These are phyloP conservation scores for Termitomyces sp. DNA, from an alignment of 768 basidiomycete genomes.

Conservation along the genomic window DNA sequence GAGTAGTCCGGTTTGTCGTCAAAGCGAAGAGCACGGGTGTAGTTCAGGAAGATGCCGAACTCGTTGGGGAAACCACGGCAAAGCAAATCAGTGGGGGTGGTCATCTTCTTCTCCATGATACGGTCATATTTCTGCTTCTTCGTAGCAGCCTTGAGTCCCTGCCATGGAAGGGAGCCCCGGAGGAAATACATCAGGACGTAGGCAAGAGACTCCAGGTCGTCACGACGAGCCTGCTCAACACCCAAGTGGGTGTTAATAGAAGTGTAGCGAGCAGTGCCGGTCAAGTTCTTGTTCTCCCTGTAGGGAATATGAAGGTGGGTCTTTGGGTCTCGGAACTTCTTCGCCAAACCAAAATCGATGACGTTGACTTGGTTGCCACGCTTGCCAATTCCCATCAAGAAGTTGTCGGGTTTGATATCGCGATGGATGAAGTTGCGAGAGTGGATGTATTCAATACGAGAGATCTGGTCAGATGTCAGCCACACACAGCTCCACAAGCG, in stretches of 20 bases:
- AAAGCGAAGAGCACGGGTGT: constrained; percentile 97
- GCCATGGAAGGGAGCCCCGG: constrained; percentile 97
- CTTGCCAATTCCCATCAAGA: constrained; percentile 99
- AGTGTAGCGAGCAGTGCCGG: constrained; percentile 98
- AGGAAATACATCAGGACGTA: constrained; percentile 99
- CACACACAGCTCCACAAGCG: constrained; percentile 1
- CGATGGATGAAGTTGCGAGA: constrained; percentile 98
- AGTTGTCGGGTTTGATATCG: constrained; percentile 99
- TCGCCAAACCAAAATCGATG: constrained; percentile 96
- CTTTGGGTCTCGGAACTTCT: constrained; percentile 99
- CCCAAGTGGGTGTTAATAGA: constrained; percentile 99
- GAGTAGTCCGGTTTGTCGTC: constrained; percentile 99
- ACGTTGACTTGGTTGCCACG: constrained; percentile 99
- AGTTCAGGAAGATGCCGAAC: constrained; percentile 99
- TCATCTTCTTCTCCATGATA: constrained; percentile 99
- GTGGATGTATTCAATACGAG: constrained; percentile 98
- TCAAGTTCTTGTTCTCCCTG: constrained; percentile 99
- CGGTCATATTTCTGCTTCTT: constrained; percentile 99
- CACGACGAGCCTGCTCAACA: constrained; percentile 96
- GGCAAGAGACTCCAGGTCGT: constrained; percentile 97
- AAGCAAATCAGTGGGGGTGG: constrained; percentile 92
- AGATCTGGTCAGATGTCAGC: constrained; percentile 61
- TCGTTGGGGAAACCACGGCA: constrained; percentile 99
- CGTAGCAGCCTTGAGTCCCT: constrained; percentile 98
- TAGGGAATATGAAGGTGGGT: constrained; percentile 99